Evolutionary conservation across 2,329 filamentous ascomycete genomes (phyloP).

Genomic region (Lanzia echinophila): DNA sequence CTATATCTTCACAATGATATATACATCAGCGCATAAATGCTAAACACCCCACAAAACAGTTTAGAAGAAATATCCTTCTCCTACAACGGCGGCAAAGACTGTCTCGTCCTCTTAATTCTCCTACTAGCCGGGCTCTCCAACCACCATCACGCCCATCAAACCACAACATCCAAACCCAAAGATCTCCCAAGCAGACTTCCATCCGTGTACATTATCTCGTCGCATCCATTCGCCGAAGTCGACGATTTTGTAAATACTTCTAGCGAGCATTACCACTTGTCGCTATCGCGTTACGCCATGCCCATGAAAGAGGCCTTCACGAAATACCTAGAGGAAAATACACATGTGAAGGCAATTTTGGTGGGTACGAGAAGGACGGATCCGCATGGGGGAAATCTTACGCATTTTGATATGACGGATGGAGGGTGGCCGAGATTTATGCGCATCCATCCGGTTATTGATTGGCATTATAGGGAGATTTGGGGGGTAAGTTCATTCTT

Average conservation of each 20-base stretch:
- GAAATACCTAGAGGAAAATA: slow-evolving; percentile 62
- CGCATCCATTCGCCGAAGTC: slow-evolving; percentile 78
- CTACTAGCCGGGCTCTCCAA: slow-evolving; percentile 50
- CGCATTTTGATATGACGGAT: slow-evolving; percentile 82
- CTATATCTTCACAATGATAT: not conserved
- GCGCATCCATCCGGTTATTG: slow-evolving; percentile 89
- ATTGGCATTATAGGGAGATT: slow-evolving; percentile 95
- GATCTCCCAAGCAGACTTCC: slow-evolving; percentile 43
- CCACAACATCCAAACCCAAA: slow-evolving; percentile 24
- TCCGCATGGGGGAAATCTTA: slow-evolving; percentile 74
- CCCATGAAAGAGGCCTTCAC: slow-evolving; percentile 78
- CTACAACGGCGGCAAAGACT: slow-evolving; percentile 98
- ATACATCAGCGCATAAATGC: not conserved
- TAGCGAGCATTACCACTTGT: slow-evolving; percentile 63
- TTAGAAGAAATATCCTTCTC: slow-evolving; percentile 77
- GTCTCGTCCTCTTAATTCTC: slow-evolving; percentile 83
- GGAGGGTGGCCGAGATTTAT: slow-evolving; percentile 86
- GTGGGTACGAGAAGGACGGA: slow-evolving; percentile 88
- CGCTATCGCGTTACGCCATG: slow-evolving; percentile 65
- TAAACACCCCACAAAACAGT: slow-evolving; percentile 36
- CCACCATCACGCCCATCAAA: slow-evolving; percentile 78
- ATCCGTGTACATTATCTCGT: slow-evolving; percentile 82
- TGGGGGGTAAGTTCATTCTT: slow-evolving; percentile 64
- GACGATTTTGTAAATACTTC: slow-evolving; percentile 73
- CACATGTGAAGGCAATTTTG: slow-evolving; percentile 68